A percentile compares a stretch with the other conserved stretches of the same genome.
phyloP scores from a whole-genome alignment of 192 early-diverging fungal genomes.

The Dimargaris xerosporica region DNA sequence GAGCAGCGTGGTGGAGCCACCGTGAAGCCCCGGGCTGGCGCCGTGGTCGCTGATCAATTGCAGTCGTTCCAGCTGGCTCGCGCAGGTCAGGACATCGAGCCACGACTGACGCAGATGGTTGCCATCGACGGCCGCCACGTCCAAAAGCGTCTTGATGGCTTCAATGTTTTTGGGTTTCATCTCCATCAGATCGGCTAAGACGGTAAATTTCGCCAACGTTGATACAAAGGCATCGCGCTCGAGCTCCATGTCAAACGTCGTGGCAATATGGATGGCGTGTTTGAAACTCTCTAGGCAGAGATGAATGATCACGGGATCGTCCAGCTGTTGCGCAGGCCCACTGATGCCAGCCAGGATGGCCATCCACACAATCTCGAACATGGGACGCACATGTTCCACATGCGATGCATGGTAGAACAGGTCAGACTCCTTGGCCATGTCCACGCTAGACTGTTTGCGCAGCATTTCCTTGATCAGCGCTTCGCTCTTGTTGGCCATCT shows the following conservation, averaged over 20 bases:
- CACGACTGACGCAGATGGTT: constrained; percentile 51
- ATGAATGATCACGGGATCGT: constrained; percentile 51
- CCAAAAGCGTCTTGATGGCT: constrained; percentile 73
- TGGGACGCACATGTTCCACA: constrained; percentile 74
- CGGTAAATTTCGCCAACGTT: constrained; percentile 75
- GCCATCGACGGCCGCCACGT: constrained; percentile 54
- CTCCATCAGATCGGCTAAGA: constrained; percentile 64
- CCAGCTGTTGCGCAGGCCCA: constrained; percentile 67
- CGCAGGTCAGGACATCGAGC: constrained; percentile 68
- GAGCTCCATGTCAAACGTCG: constrained; percentile 74
- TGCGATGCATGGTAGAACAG: constrained; percentile 54
- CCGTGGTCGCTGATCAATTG: constrained; percentile 46
- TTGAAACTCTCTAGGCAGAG: constrained; percentile 69
- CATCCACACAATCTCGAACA: constrained; percentile 90
- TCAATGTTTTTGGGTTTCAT: constrained; percentile 86
- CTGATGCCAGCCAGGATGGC: constrained; percentile 67
- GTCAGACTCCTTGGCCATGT: constrained; percentile 26
- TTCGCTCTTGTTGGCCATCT: constrained; percentile 57
- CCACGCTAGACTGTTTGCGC: constrained; percentile 27
- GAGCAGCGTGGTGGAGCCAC: background rate
- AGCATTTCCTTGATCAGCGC: constrained; percentile 48
- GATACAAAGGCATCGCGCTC: constrained; percentile 87
- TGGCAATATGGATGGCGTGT: constrained; percentile 60
- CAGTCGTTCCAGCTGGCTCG: constrained; percentile 77
- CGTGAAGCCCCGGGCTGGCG: background rate